Evolutionary conservation across 495 filamentous ascomycete genomes (phyloP).

Genomic region (Alectoria sarmentosa): DNA sequence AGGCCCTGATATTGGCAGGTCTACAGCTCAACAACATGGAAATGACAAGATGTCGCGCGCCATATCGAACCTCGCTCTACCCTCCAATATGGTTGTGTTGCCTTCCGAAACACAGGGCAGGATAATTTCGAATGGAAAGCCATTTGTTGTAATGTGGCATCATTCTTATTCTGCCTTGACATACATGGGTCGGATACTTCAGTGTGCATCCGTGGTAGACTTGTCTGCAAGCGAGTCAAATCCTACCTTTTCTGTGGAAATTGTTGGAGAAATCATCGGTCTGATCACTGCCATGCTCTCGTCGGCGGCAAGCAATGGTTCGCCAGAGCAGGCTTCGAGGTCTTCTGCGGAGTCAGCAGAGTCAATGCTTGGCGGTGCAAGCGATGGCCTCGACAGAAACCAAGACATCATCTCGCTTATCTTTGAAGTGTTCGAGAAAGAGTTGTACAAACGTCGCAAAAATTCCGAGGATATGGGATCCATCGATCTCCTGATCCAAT

Average conservation of each 20-base stretch:
- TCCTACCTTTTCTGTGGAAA: constrained; percentile 36
- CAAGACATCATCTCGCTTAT: constrained; percentile 76
- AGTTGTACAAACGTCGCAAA: constrained; percentile 35
- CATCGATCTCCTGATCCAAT: constrained; percentile 60
- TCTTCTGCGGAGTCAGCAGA: constrained; percentile 34
- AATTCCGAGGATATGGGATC: constrained; percentile 47
- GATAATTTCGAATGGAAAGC: constrained; percentile 58
- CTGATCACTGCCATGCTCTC: constrained; percentile 53
- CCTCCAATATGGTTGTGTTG: constrained; percentile 20
- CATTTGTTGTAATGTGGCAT: constrained; percentile 60
- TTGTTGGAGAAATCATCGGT: constrained; percentile 55
- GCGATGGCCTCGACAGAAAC: constrained; percentile 62
- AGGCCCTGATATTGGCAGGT: constrained; percentile 24
- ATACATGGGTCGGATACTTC: constrained; percentile 69
- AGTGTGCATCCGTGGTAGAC: constrained; percentile 37
- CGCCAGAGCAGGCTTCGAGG: constrained; percentile 21
- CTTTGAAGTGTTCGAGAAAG: constrained; percentile 74
- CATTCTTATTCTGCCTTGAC: constrained; percentile 70
- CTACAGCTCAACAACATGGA: not conserved
- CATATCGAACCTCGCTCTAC: not conserved
- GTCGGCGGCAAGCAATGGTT: constrained; percentile 31
- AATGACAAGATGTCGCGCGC: constrained; percentile 5
- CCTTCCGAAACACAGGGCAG: constrained; percentile 61
- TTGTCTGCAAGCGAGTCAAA: constrained; percentile 33
- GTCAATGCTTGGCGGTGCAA: constrained; percentile 60